A percentile compares a stretch with the other conserved stretches of the same genome.
These are phyloP conservation scores for Calonectria pteridis DNA, from an alignment of 2,329 filamentous ascomycete species.

Conservation along the genomic window DNA sequence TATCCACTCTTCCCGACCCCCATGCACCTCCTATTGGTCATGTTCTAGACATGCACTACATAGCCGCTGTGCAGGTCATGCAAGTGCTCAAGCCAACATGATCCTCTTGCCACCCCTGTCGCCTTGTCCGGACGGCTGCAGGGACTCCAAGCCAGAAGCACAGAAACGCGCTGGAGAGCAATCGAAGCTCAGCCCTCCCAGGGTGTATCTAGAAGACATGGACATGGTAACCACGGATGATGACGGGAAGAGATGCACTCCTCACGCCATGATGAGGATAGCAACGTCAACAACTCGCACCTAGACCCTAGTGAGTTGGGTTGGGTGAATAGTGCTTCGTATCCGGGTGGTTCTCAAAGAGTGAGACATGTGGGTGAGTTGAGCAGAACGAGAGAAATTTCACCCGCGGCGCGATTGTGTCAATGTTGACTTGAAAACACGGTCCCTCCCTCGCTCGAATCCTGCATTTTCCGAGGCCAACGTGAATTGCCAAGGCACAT, in stretches of 20 bases:
- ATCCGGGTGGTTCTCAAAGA: constrained; percentile 25
- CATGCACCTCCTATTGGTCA: constrained; percentile 48
- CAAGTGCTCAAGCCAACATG: constrained; percentile 54
- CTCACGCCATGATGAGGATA: constrained; percentile 35
- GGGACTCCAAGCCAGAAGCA: constrained; percentile 40
- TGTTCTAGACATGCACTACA: constrained; percentile 52
- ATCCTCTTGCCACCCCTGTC: constrained; percentile 43
- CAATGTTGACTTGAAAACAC: background rate
- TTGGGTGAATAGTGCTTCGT: constrained; percentile 25
- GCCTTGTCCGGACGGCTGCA: constrained; percentile 43
- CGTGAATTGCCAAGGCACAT: background rate
- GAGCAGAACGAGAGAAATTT: constrained; percentile 14
- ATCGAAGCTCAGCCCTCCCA: constrained; percentile 41
- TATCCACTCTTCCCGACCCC: constrained; percentile 41
- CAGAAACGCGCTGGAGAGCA: constrained; percentile 28
- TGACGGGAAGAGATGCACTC: constrained; percentile 36
- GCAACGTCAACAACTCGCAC: constrained; percentile 13
- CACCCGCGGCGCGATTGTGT: constrained; percentile 11
- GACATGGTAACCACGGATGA: constrained; percentile 39
- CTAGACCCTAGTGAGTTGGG: constrained; percentile 23
- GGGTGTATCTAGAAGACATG: constrained; percentile 37
- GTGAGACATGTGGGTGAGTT: constrained; percentile 24
- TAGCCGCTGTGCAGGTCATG: constrained; percentile 58
- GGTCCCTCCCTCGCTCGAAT: background rate
- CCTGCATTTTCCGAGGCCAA: background rate